Base-by-base conservation (phyloP, 371 early-diverging fungal species). In the Mortierella sp. region DNA sequence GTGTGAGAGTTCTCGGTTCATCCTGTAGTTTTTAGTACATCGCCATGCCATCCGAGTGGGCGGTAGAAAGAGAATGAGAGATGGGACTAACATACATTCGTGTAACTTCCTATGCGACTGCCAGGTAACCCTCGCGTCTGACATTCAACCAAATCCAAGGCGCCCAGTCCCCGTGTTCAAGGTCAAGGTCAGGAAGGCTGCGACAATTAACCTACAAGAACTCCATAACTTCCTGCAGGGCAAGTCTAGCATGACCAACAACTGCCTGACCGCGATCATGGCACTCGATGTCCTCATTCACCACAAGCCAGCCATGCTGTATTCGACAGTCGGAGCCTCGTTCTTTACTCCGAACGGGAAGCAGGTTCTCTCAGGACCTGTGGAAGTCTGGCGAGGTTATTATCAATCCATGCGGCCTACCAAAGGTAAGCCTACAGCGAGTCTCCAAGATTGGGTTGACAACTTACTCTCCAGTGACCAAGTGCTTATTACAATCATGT, bases 361-460 rank as follows among this genome's bases (percentile, higher is more conserved):
- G 4, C 67, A 78, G 39, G 21, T 63, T 0, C 81, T 82, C 50
- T 82, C 72, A 7, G 89, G 90, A n/a, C 90, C 90, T 6, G 79
- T 91, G 26, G 91, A 92, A 65, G 82, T 90, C 19, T 93, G 93
- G 93, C 86, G 84, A 27, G 95, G 95, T 4, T 92, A 88, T 72
- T 90, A 87, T 56, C 89, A 90, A 64, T 85, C 89, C 55, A 76
- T 89, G 24, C 81, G 88, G 4, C 88, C 93, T 3, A 79, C 88
- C n/a, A 34, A 59, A 11, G 83, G 82, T 26, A 63, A 67, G 56
- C n/a, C n/a, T n/a, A n/a, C n/a, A n/a, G n/a, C n/a, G n/a, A n/a
- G n/a, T n/a, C n/a, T n/a, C n/a, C n/a, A n/a, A n/a, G n/a, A n/a
- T 62, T 82, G 66, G 50, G 28, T 7, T 17, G 30, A n/a, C n/a